Evolutionary conservation across 306 rosid genomes (phyloP).

Genomic region (Cyclanthera cordifolia): DNA sequence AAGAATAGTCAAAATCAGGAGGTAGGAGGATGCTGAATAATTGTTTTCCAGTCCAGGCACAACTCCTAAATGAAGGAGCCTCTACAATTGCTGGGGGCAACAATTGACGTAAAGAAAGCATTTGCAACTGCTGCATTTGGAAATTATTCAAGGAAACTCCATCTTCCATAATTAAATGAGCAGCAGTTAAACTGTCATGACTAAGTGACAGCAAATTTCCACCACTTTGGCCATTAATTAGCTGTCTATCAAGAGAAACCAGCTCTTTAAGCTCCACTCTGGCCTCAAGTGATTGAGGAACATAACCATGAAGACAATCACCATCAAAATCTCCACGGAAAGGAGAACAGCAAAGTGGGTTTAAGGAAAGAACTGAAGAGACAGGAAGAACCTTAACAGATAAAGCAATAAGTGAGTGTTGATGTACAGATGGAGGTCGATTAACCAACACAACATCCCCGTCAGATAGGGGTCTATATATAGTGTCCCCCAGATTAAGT

Average conservation of each 20-base stretch:
- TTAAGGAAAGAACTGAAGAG: slow-evolving; percentile 49
- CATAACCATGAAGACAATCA: slow-evolving; percentile 88
- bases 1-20: slow-evolving; percentile 39
- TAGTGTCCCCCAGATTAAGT: slow-evolving; percentile 50
- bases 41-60: slow-evolving; percentile 78
- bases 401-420: slow-evolving; percentile 73
- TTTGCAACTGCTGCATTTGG: slow-evolving; percentile 80
- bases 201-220: slow-evolving; percentile 68
- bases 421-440: slow-evolving; percentile 97
- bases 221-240: slow-evolving; percentile 82
- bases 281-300: slow-evolving; percentile 70
- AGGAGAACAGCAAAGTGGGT: slow-evolving; percentile 90
- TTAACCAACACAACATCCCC: slow-evolving; percentile 73
- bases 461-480: slow-evolving; percentile 60
- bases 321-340: slow-evolving; percentile 96
- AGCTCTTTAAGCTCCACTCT: slow-evolving; percentile 76
- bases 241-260: slow-evolving; percentile 66
- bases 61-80: slow-evolving; percentile 32
- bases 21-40: slow-evolving; percentile 75
- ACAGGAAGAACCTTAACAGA: slow-evolving; percentile 62
- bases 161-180: slow-evolving; percentile 58
- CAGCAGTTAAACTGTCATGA: slow-evolving; percentile 88
- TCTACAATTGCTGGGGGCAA: slow-evolving; percentile 46
- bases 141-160: slow-evolving; percentile 35
- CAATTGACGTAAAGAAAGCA: slow-evolving; percentile 33